Evolutionary conservation across 345 rosid genomes (phyloP).

Genomic region (Microcos paniculata): DNA sequence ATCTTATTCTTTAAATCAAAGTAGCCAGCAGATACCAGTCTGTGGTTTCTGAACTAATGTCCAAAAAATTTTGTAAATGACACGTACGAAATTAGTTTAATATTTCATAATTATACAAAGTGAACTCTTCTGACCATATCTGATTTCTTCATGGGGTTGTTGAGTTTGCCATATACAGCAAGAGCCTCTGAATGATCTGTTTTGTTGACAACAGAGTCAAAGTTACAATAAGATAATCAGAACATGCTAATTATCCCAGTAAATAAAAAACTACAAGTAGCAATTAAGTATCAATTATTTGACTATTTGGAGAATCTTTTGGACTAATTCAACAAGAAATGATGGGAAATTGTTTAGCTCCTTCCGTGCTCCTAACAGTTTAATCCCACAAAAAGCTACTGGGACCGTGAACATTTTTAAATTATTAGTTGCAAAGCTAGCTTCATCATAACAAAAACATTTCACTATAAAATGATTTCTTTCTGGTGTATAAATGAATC

Average conservation of each 20-base stretch:
- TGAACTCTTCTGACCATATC: not conserved
- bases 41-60: constrained; percentile 13
- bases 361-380: not conserved
- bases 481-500: too few species aligned
- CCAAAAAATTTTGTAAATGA: constrained; percentile 1
- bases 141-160: not conserved
- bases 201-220: too few species aligned
- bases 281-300: not conserved
- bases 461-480: too few species aligned
- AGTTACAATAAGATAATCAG: too few species aligned
- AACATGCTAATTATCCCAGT: not conserved
- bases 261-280: not conserved
- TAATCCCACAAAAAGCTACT: not conserved
- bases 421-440: too few species aligned
- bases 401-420: not conserved
- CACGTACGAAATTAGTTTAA: not conserved
- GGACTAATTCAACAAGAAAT: not conserved
- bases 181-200: too few species aligned
- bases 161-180: not conserved
- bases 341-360: not conserved
- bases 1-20: constrained; percentile 6
- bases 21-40: constrained; percentile 4
- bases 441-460: too few species aligned
- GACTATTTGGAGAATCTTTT: not conserved
- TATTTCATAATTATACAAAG: not conserved